These are phyloP conservation scores for Bruguiera hainesii DNA, from an alignment of 441 rosid genomes.

Conservation along the genomic window DNA sequence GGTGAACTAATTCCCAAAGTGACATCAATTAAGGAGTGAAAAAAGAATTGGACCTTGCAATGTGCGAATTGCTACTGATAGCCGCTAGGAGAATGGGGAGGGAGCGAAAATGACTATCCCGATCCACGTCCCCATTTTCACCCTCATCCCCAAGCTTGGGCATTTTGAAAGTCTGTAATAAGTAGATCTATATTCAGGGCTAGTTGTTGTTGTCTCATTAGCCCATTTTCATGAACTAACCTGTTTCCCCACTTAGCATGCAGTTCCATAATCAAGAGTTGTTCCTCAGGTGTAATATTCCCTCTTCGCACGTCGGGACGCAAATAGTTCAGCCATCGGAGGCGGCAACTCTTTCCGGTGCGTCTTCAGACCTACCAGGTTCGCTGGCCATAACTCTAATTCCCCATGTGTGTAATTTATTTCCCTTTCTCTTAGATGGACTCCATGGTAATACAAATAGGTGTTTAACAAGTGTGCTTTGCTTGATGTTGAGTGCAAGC, in stretches of 20 bases:
- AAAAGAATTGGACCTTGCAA: too few relatives aligned
- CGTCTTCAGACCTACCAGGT: slow-evolving; percentile 71
- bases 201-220: too few relatives aligned
- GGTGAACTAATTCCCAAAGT: too few relatives aligned
- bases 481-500: not conserved
- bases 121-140: too few relatives aligned
- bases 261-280: slow-evolving; percentile 92
- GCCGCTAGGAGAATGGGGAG: too few relatives aligned
- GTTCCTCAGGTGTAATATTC: slow-evolving; percentile 87
- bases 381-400: slow-evolving; percentile 26
- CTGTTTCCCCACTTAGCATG: slow-evolving; percentile 99
- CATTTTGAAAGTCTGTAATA: too few relatives aligned
- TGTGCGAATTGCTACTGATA: too few relatives aligned
- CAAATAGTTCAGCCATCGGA: slow-evolving; percentile 95
- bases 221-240: slow-evolving; percentile 26
- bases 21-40: too few relatives aligned
- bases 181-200: too few relatives aligned
- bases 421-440: slow-evolving; percentile 1
- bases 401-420: slow-evolving; percentile 33
- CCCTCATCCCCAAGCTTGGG: too few relatives aligned
- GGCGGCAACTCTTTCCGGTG: slow-evolving; percentile 97
- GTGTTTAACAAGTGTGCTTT: not conserved
- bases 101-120: too few relatives aligned
- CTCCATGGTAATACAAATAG: not conserved
- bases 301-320: slow-evolving; percentile 95